phyloP scores from a whole-genome alignment of 1,139 yeast species.

The Saccharomyces hybrid region DNA sequence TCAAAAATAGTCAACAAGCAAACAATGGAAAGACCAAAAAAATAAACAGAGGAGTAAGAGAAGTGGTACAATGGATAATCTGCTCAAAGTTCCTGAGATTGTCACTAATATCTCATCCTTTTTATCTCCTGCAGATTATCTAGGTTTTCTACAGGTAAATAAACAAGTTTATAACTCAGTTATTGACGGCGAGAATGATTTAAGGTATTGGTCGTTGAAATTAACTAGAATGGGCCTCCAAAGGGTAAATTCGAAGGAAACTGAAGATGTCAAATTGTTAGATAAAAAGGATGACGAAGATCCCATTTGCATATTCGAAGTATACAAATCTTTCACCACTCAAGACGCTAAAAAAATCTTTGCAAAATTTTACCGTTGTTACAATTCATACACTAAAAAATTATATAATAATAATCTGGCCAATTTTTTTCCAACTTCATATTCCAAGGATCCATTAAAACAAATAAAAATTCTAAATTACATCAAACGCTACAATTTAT shows the following conservation, averaged over 20 bases:
- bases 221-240: slow-evolving; percentile 40
- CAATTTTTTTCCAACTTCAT: slow-evolving; percentile 22
- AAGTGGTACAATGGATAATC: slow-evolving; percentile 18
- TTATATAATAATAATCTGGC: slow-evolving; percentile 18
- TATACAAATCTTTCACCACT: slow-evolving; percentile 11
- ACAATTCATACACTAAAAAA: slow-evolving; percentile 21
- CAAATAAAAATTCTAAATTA: slow-evolving; percentile 25
- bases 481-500: slow-evolving; percentile 18
- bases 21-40: neutral
- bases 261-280: slow-evolving; percentile 38
- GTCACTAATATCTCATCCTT: slow-evolving; percentile 20
- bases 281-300: slow-evolving; percentile 22
- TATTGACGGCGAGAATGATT: slow-evolving; percentile 31
- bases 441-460: slow-evolving; percentile 23
- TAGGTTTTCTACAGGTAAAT: slow-evolving; percentile 28
- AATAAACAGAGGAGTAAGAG: slow-evolving; percentile 3
- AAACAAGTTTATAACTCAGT: slow-evolving; percentile 33
- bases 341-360: slow-evolving; percentile 14
- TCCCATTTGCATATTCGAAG: slow-evolving; percentile 25
- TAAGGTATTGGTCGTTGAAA: slow-evolving; percentile 45
- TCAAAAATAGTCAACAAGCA: neutral
- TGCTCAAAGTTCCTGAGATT: slow-evolving; percentile 23
- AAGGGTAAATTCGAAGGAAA: slow-evolving; percentile 4
- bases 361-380: slow-evolving; percentile 13
- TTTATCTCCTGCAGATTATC: slow-evolving; percentile 28